Base-by-base conservation (phyloP, 768 basidiomycete species). In the Psilocybe azurescens region DNA sequence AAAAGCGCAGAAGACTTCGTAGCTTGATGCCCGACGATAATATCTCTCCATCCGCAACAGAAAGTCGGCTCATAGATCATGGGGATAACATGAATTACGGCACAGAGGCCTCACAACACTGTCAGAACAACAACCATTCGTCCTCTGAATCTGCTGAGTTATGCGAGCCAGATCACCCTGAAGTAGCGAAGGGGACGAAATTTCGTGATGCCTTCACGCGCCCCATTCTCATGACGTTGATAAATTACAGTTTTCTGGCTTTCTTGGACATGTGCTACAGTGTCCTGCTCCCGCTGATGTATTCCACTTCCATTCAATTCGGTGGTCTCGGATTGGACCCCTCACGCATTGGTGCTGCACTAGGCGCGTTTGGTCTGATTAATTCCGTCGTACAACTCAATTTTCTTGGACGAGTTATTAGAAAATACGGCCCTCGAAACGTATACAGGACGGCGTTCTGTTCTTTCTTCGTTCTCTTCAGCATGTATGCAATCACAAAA, bases 281-380 rank as follows among this genome's bases (percentile, higher is more conserved):
- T 18, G 78, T 74, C 13, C 74, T 83, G 16, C 65, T 71, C 24
- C 80, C 80, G 9, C 73, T 83, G 49, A 71, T 80, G 41, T 81
- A 75, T 57, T 86, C 89, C 14, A 91, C 89, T 0, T 85, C 90
- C 0, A 72, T 85, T 51, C 72, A 74, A n/a, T 75, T 81, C 1
- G 90, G 90, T 30, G 90, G 90, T 0, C 81, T 91, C 5, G 89
- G 89, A 3, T 77, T 92, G 50, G 74, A 79, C 20, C 87, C 91
- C 1, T 80, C 81, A 36, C 69, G 71, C 6, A 92, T 92, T 39
- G 91, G 91, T 5, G 81, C 81, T 16, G 54, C 53, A 4, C 63
- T 63, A 29, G 88, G 88, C 5, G 60, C 86, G 16, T 66, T 79
- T 56, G 68, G 68, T 3, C 58, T 60, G n/a, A 38, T 66, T 51